These are phyloP conservation scores for Zygosaccharomyces pseudorouxii DNA, from an alignment of 805 yeast genomes.

Conservation along the genomic window DNA sequence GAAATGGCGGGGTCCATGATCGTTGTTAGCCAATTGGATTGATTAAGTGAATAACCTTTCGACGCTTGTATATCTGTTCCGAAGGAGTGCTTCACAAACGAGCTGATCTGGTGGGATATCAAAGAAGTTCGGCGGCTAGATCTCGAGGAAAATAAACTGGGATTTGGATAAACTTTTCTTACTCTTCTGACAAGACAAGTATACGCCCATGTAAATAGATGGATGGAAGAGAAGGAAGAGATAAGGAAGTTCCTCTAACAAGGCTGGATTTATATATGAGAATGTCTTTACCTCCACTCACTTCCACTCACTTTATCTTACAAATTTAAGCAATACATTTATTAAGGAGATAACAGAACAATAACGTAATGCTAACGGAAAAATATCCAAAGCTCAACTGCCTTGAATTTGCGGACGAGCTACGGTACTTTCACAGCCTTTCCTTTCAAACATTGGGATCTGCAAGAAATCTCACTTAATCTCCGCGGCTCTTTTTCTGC, in stretches of 20 bases:
- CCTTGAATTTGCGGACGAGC: not conserved
- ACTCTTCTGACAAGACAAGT: not conserved
- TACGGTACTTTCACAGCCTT: too few relatives aligned
- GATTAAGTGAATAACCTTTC: not conserved
- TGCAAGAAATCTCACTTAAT: too few relatives aligned
- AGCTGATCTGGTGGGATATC: too few relatives aligned
- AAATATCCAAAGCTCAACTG: not conserved
- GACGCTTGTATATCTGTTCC: not conserved
- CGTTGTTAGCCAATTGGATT: not conserved
- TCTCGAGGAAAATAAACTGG: not conserved
- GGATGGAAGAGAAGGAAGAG: not conserved
- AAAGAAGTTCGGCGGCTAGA: constrained; percentile 2
- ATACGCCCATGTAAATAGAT: not conserved
- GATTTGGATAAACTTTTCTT: not conserved
- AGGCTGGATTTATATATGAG: constrained; percentile 1
- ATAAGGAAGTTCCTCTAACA: not conserved
- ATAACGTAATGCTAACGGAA: too few relatives aligned
- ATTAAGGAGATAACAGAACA: too few relatives aligned
- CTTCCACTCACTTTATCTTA: not conserved
- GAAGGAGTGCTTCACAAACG: too few relatives aligned
- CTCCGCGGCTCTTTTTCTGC: too few relatives aligned
- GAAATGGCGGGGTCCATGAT: not conserved
- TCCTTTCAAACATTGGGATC: too few relatives aligned
- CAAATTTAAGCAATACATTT: not conserved
- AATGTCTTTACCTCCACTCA: not conserved